Base-by-base conservation (phyloP, 106 monocot genomes). In the Acorus gramineus region DNA sequence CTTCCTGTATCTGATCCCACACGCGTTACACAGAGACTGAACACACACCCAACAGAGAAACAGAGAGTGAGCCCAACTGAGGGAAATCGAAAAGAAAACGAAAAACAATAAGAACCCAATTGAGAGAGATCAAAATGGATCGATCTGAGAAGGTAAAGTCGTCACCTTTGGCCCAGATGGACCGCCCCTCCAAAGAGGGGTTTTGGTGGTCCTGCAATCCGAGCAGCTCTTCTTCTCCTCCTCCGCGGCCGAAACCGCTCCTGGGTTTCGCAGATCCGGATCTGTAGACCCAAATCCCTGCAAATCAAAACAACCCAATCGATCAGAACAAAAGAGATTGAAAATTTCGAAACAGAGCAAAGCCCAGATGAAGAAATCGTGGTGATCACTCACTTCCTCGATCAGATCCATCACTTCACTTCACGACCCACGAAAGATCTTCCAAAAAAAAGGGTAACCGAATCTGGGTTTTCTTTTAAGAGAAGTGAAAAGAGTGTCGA, bases 21-120 rank as follows among this genome's bases (percentile, higher is more conserved):
- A 80, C 42, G 80, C 80, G 60, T 80, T 80, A 57, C 80, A 80
- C 6, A 80, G 66, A 14, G 80, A 75, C 80, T 80, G 80, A 12
- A 54, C 52, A 45, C 13, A 46, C 9, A 8, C 49, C 7, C 49
- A 4, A 46, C 28, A 28, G 28, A 28, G 28, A 6, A 52, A 51
- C 7, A 42, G 8, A 4, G 4, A 42, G 6, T 42, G 43, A 70
- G 10, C 8, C 53, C 11, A 8, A 7, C 42, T 28, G 28, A 28
- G 28, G 28, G 28, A 28, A 28, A 28, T 28, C 28, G 28, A 28
- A 53, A 42, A 52, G 13, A 53, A 53, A 42, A 14, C 49, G 10
- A 14, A 5, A 13, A 46, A 61, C 44, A 9, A 61, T 9, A 11
- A 42, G 5, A 44, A 60, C 11, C 61, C 8, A 61, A 44, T 44